These are phyloP conservation scores for Paecilomyces fulvus DNA, from an alignment of 2,329 filamentous ascomycete species.

Conservation along the genomic window DNA sequence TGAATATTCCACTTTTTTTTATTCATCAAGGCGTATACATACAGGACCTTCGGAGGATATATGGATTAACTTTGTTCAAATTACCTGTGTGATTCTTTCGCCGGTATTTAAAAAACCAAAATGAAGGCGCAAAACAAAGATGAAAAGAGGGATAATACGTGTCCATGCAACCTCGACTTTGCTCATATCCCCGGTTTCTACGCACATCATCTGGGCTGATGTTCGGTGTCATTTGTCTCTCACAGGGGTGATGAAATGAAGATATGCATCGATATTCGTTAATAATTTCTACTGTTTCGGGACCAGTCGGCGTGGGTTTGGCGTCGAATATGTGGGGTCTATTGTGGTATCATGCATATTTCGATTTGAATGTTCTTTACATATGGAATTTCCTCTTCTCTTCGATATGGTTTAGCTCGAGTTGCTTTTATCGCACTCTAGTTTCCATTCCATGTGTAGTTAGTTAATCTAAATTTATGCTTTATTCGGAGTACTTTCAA, in stretches of 20 bases:
- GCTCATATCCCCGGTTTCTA: not conserved
- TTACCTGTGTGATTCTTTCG: slow-evolving; percentile 13
- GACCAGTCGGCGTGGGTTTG: slow-evolving; percentile 8
- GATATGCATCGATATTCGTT: slow-evolving; percentile 11
- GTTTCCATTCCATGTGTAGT: not conserved
- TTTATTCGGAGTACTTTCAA: not conserved
- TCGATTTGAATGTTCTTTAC: not conserved
- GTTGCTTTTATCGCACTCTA: not conserved
- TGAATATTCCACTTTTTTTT: slow-evolving; percentile 20
- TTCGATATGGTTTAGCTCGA: not conserved
- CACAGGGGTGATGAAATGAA: slow-evolving; percentile 7
- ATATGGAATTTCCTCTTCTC: not conserved
- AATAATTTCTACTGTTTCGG: slow-evolving; percentile 7
- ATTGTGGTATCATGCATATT: not conserved
- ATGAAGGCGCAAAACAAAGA: slow-evolving; percentile 25
- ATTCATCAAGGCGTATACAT: slow-evolving; percentile 29
- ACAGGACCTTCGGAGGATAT: slow-evolving; percentile 25
- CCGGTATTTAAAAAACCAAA: slow-evolving; percentile 19
- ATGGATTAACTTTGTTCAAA: slow-evolving; percentile 18
- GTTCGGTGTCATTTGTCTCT: slow-evolving; percentile 4
- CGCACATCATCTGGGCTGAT: slow-evolving; percentile 1
- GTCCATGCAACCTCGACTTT: not conserved
- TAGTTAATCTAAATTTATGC: not conserved
- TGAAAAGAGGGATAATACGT: not conserved
- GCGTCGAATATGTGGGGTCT: slow-evolving; percentile 5